Conservation (phyloP, 1,284 basidiomycete genomes). For the Coniferiporia sulphurascens region DNA sequence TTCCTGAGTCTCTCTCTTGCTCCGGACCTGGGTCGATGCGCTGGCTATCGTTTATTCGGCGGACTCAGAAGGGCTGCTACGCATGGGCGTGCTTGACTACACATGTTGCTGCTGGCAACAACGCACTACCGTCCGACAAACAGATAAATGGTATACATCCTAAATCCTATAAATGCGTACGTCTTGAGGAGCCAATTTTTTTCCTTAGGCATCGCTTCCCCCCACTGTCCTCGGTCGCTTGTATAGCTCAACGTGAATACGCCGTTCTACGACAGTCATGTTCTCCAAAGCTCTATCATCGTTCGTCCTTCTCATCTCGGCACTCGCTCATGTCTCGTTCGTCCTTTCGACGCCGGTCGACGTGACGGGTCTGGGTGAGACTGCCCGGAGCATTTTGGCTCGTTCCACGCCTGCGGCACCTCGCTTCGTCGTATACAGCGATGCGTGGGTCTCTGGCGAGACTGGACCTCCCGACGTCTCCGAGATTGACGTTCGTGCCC, state of each 20-base stretch:
- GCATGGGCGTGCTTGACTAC: neutral
- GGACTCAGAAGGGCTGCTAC: neutral
- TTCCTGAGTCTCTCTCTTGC: neutral
- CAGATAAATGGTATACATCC: neutral
- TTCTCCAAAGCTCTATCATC: constrained; percentile 9
- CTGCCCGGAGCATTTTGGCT: constrained; percentile 35
- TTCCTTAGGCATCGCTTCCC: neutral
- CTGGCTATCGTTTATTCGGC: neutral
- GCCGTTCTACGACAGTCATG: constrained; percentile 7
- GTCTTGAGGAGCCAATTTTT: too few relatives aligned
- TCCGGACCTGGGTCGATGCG: neutral
- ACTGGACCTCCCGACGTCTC: constrained; percentile 38
- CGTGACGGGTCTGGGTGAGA: constrained; percentile 2
- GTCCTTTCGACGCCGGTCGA: constrained; percentile 11
- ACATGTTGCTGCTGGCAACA: neutral
- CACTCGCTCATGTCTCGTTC: constrained; percentile 3
- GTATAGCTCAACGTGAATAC: neutral
- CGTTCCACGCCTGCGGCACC: constrained; percentile 41
- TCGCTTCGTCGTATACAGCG: constrained; percentile 45
- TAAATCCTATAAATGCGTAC: neutral
- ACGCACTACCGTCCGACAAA: neutral
- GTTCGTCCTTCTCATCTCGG: constrained; percentile 3
- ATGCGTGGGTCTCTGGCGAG: constrained; percentile 35
- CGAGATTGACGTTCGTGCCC: constrained; percentile 34
- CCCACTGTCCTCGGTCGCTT: constrained; percentile 17